phyloP scores from a whole-genome alignment of 192 early-diverging fungal genomes.

The Helicostylum pulchrum region DNA sequence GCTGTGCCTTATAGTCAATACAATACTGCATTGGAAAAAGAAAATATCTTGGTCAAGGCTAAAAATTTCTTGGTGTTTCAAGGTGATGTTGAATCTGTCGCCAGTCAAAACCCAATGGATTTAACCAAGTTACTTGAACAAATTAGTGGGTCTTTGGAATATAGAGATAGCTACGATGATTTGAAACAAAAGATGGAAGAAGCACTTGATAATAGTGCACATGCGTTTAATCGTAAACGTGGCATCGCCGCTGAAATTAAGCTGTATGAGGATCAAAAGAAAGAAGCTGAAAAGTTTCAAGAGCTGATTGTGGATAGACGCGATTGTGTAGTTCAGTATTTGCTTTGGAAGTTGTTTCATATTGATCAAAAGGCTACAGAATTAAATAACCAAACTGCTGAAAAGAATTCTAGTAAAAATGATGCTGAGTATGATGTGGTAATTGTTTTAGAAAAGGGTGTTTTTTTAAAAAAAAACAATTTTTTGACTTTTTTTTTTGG shows the following conservation, averaged over 20 bases:
- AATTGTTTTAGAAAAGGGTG: neutral
- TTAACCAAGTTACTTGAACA: conserved; percentile 93
- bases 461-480: neutral
- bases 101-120: conserved; percentile 93
- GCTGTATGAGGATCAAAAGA: conserved; percentile 88
- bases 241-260: conserved; percentile 89
- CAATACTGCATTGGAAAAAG: conserved; percentile 68
- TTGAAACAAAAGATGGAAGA: conserved; percentile 80
- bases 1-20: conserved; percentile 74
- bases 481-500: neutral
- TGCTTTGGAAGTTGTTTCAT: conserved; percentile 92
- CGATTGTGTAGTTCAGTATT: conserved; percentile 61
- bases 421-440: neutral
- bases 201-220: conserved; percentile 82
- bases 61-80: conserved; percentile 99
- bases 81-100: conserved; percentile 96
- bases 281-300: conserved; percentile 84
- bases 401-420: conserved; percentile 8
- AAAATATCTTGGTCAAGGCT: conserved; percentile 94
- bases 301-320: conserved; percentile 54
- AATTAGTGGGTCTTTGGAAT: conserved; percentile 91
- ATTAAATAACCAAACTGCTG: conserved; percentile 57
- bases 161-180: conserved; percentile 84
- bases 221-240: conserved; percentile 89
- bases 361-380: conserved; percentile 65